These are phyloP conservation scores for Aspergillus sp. DNA, from an alignment of 2,329 filamentous ascomycete genomes.

Conservation along the genomic window DNA sequence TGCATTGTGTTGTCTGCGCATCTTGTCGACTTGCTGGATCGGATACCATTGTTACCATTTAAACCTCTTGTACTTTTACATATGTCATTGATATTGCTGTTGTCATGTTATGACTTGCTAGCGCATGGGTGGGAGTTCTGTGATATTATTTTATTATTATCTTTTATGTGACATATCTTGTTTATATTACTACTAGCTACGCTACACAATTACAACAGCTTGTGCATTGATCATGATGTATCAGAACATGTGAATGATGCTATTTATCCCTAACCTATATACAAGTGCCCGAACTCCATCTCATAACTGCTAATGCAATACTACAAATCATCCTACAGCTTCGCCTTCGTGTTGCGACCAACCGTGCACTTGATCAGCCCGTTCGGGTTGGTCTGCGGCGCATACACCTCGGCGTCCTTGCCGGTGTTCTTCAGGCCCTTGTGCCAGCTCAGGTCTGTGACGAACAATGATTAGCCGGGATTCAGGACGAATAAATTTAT, in stretches of 20 bases:
- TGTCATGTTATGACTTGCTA: slow-evolving; percentile 32
- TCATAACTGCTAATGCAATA: not conserved
- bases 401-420: slow-evolving; percentile 92
- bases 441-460: slow-evolving; percentile 88
- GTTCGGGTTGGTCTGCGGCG: slow-evolving; percentile 88
- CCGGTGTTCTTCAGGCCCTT: slow-evolving; percentile 94
- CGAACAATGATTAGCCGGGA: slow-evolving; percentile 7
- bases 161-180: not conserved
- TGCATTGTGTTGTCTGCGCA: not conserved
- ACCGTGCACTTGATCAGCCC: slow-evolving; percentile 95
- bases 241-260: slow-evolving; percentile 2
- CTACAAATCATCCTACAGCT: slow-evolving; percentile 28
- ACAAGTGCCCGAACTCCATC: slow-evolving; percentile 22
- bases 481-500: not conserved
- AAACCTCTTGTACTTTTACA: slow-evolving; percentile 29
- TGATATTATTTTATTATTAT: slow-evolving; percentile 14
- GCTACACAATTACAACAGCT: not conserved
- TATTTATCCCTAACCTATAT: slow-evolving; percentile 12
- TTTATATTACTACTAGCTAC: not conserved
- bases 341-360: slow-evolving; percentile 35
- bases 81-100: slow-evolving; percentile 19
- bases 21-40: slow-evolving; percentile 11
- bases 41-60: slow-evolving; percentile 12
- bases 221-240: not conserved
- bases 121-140: slow-evolving; percentile 45